Percentiles rank a stretch among this genome's conserved stretches.
Evolutionary conservation across 202 grass and related monocot genomes (phyloP).

Genomic region (Schoenoplectus triqueter): DNA sequence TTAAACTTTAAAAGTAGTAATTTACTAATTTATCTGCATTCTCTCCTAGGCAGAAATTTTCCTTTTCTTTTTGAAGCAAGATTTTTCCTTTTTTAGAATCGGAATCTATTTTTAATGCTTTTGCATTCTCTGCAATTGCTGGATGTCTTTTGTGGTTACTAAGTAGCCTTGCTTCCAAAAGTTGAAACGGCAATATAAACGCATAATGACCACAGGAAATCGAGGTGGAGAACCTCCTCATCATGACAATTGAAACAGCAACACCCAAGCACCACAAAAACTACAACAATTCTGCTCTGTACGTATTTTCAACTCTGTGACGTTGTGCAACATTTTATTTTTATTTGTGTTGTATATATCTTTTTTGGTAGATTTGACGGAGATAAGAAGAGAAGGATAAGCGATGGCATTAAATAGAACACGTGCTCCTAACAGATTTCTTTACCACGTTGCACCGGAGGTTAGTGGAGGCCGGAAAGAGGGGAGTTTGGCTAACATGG

Average conservation of each 20-base stretch:
- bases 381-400: constrained; percentile 7
- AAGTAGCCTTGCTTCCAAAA: constrained; percentile 7
- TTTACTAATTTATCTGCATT: no score
- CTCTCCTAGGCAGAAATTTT: no score
- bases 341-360: neutral
- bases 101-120: no score
- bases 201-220: neutral
- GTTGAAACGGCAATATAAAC: neutral
- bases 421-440: neutral
- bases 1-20: no score
- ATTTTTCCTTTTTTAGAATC: no score
- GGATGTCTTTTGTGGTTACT: constrained; percentile 1
- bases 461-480: neutral
- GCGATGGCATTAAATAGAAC: constrained; percentile 18
- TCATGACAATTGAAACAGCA: neutral
- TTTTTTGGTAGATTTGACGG: neutral
- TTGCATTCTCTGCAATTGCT: neutral
- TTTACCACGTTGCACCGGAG: neutral
- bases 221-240: neutral
- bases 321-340: neutral
- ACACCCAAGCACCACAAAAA: constrained; percentile 7
- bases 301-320: neutral
- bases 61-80: no score
- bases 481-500: neutral
- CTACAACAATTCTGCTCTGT: neutral